Evolutionary conservation across 805 yeast genomes (phyloP).

Genomic region (Wickerhamiella kurtzmanii): DNA sequence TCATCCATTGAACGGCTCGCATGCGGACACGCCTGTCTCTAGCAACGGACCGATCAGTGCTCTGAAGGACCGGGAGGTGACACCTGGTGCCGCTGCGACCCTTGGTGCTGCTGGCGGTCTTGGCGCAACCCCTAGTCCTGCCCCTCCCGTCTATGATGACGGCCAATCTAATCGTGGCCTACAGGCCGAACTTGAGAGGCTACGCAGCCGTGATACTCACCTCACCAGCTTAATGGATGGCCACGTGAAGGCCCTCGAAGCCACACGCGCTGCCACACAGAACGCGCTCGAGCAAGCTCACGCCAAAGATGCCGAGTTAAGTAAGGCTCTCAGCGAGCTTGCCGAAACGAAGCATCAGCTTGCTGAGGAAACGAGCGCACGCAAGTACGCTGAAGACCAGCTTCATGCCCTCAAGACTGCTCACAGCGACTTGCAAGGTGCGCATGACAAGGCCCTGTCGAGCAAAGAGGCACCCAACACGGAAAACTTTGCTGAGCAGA

Average conservation of each 20-base stretch:
- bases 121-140: not conserved
- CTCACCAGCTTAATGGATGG: constrained; percentile 14
- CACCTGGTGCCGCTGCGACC: no score
- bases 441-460: constrained; percentile 1
- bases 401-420: constrained; percentile 13
- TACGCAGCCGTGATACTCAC: constrained; percentile 12
- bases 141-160: not conserved
- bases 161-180: not conserved
- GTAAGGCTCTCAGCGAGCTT: constrained; percentile 13
- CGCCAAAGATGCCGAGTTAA: constrained; percentile 8
- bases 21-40: no score
- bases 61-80: no score
- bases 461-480: no score
- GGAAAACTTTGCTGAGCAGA: not conserved
- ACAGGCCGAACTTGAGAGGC: constrained; percentile 9
- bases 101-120: not conserved
- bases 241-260: constrained; percentile 13
- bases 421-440: constrained; percentile 12
- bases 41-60: no score
- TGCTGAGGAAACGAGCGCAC: constrained; percentile 11
- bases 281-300: constrained; percentile 15
- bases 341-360: constrained; percentile 15
- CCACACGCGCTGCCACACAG: constrained; percentile 13
- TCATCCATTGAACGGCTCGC: not conserved
- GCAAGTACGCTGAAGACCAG: constrained; percentile 14